Evolutionary conservation across 768 basidiomycete genomes (phyloP).

Genomic region (Leccinum subgranulosum): DNA sequence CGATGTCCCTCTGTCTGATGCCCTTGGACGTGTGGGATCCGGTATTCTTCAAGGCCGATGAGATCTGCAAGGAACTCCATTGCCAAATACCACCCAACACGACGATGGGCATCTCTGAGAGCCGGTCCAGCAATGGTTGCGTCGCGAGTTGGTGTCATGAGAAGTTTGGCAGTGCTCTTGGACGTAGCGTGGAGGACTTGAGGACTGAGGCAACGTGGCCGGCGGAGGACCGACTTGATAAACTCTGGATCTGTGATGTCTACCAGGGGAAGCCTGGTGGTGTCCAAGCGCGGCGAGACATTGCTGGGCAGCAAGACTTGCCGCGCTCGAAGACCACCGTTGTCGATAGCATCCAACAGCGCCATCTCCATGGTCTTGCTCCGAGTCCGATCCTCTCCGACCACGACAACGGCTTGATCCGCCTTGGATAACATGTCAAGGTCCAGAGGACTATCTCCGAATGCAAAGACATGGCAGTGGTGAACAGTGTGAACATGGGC

Average conservation of each 20-base stretch:
- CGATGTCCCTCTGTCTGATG: constrained; percentile 14
- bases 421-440: constrained; percentile 14
- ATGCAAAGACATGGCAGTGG: constrained; percentile 8
- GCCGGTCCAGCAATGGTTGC: constrained; percentile 14
- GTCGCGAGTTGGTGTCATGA: constrained; percentile 13
- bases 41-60: constrained; percentile 15
- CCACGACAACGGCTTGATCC: constrained; percentile 14
- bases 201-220: constrained; percentile 8
- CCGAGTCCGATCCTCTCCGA: constrained; percentile 11
- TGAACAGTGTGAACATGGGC: constrained; percentile 11
- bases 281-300: constrained; percentile 11
- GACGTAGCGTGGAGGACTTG: constrained; percentile 13
- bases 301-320: constrained; percentile 13
- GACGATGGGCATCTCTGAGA: constrained; percentile 16
- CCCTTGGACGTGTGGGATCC: constrained; percentile 13
- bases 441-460: constrained; percentile 14
- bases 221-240: constrained; percentile 12
- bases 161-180: constrained; percentile 12
- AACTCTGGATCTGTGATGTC: constrained; percentile 14
- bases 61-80: constrained; percentile 16
- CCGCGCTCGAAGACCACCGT: constrained; percentile 11
- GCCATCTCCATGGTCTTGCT: constrained; percentile 11
- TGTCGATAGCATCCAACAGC: constrained; percentile 12
- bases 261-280: constrained; percentile 14
- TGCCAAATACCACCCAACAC: constrained; percentile 15